These are phyloP conservation scores for Darksidea phi DNA, from an alignment of 495 filamentous ascomycete species.

Conservation along the genomic window DNA sequence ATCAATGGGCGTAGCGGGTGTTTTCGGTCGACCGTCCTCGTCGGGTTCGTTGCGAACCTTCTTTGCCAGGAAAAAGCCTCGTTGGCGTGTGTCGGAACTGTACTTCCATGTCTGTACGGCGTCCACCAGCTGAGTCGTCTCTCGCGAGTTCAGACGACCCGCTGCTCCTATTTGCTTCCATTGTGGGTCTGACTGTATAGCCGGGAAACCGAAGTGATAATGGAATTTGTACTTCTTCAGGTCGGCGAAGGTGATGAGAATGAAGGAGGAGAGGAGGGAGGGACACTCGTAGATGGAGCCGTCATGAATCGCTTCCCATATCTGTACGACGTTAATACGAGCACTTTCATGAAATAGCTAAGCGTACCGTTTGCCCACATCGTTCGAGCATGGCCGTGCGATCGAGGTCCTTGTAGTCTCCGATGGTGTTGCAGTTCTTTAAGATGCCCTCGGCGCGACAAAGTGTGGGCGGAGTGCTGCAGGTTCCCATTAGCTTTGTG, in stretches of 20 bases:
- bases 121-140: conserved; percentile 74
- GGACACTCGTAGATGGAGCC: conserved; percentile 93
- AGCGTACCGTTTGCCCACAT: conserved; percentile 69
- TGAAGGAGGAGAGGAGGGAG: conserved; percentile 82
- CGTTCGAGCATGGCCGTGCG: conserved; percentile 69
- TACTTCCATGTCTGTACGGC: conserved; percentile 83
- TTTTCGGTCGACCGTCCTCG: conserved; percentile 40
- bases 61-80: conserved; percentile 92
- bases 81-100: conserved; percentile 71
- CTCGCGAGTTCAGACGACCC: conserved; percentile 56
- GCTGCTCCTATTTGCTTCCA: conserved; percentile 57
- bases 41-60: conserved; percentile 48
- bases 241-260: conserved; percentile 89
- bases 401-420: conserved; percentile 80
- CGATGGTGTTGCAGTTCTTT: conserved; percentile 93
- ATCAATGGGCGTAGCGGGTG: conserved; percentile 45
- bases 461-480: conserved; percentile 67
- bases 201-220: conserved; percentile 94
- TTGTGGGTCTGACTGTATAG: conserved; percentile 78
- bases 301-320: conserved; percentile 96
- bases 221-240: conserved; percentile 93
- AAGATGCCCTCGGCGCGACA: conserved; percentile 89
- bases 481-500: conserved; percentile 1
- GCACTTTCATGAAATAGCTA: neutral
- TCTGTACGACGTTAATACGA: conserved; percentile 50